Base-by-base conservation (phyloP, 768 basidiomycete species). In the Collybiopsis luxurians region DNA sequence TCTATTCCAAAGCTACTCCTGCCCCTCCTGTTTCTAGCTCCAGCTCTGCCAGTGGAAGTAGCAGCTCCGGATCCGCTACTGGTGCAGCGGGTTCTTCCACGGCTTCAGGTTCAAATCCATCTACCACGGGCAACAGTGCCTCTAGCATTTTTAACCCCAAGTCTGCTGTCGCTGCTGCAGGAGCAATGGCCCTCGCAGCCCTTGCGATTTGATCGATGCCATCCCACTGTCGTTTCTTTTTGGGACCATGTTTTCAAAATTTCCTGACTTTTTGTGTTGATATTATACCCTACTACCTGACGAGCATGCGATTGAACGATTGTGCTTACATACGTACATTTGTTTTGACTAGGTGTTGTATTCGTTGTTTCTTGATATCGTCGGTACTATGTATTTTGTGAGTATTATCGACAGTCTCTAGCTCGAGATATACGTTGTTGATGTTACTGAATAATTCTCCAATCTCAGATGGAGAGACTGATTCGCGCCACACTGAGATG, bases 41-140 rank as follows among this genome's bases (percentile, higher is more conserved):
- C 17, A 9, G 9, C 13, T 19, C 50, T 4, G 31, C 50, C 24
- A 39, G 36, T 21, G 34, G 34, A 21, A 39, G 23, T 39, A 34
- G 50, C 24, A 51, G 50, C 36, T 51, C 50, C 26, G 50, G 50
- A 15, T 51, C 50, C 5, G 50, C 34, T 27, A 39, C 50, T 15
- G 50, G 50, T 51, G 12, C 48, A 49, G 36, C 50, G 11, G 50
- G 50, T 12, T 51, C 50, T 27, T 51, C 50, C 5, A 51, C 50
- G 10, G 50, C 50, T 39, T 36, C 50, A 5, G 50, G 50, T 23
- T 36, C 50, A 36, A 24, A 23, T 17, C 1, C 50, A 10, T 51
- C 50, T 21, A 2, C 28, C 31, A 51, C 31, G 17, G 38, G 48
- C 45, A 47, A 49, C 50, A 34, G 50, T 26, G 50, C 50, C 23